Evolutionary conservation across 1,284 basidiomycete species (phyloP).

Genomic region (Cutaneotrichosporon sp.): DNA sequence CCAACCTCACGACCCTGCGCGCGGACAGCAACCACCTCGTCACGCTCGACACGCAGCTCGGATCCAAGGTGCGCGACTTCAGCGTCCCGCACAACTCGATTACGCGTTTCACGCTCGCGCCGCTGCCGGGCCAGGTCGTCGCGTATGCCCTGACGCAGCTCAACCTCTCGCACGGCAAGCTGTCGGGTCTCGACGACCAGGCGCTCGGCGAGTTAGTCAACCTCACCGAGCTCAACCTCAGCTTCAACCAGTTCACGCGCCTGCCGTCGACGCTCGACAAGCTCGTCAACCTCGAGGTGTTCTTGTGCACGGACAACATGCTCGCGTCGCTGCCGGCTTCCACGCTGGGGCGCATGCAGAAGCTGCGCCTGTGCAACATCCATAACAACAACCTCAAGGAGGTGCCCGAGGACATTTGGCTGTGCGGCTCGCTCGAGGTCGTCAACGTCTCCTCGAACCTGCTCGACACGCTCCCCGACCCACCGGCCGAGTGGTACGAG

Average conservation of each 20-base stretch:
- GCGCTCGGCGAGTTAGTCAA: conserved; percentile 71
- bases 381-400: conserved; percentile 89
- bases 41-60: conserved; percentile 73
- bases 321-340: conserved; percentile 74
- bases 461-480: conserved; percentile 71
- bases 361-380: conserved; percentile 75
- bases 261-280: conserved; percentile 80
- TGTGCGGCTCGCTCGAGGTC: conserved; percentile 69
- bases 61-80: conserved; percentile 61
- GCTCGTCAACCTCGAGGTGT: conserved; percentile 67
- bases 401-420: conserved; percentile 79
- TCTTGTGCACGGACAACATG: conserved; percentile 89
- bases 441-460: conserved; percentile 92
- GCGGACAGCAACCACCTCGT: conserved; percentile 82
- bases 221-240: conserved; percentile 71
- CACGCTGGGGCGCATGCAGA: conserved; percentile 70
- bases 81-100: conserved; percentile 57
- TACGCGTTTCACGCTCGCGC: conserved; percentile 71
- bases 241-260: conserved; percentile 83
- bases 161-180: conserved; percentile 87
- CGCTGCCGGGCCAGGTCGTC: conserved; percentile 59
- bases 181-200: conserved; percentile 77
- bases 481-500: conserved; percentile 54
- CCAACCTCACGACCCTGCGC: conserved; percentile 66
- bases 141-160: conserved; percentile 74